A percentile compares a stretch with the other conserved stretches of the same genome.
phyloP scores from a whole-genome alignment of 768 basidiomycete species.

The Lanmaoa rubissima region DNA sequence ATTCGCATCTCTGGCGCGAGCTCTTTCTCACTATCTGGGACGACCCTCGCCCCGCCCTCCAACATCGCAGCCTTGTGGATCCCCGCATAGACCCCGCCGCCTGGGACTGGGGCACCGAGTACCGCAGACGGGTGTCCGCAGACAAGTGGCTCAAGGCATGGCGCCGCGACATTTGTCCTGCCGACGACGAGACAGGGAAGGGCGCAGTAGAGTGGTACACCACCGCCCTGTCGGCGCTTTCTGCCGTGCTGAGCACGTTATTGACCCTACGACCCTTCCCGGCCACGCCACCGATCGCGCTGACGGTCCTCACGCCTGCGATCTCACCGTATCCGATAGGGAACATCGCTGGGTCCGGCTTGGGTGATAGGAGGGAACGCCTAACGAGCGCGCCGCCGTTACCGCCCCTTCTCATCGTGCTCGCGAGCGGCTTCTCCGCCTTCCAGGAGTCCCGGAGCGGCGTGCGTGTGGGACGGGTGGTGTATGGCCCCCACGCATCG shows the following conservation, averaged over 20 bases:
- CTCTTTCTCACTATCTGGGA: conserved; percentile 50
- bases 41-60: conserved; percentile 41
- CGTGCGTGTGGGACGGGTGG: conserved; percentile 19
- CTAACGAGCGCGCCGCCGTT: conserved; percentile 33
- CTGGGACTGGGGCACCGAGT: conserved; percentile 27
- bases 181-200: background rate
- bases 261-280: conserved; percentile 35
- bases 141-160: conserved; percentile 26
- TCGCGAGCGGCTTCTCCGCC: conserved; percentile 15
- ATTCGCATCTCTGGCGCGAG: conserved; percentile 46
- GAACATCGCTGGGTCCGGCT: conserved; percentile 1
- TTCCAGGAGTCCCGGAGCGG: conserved; percentile 23
- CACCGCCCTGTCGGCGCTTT: conserved; percentile 18
- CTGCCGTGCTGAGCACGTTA: conserved; percentile 35
- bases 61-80: conserved; percentile 25
- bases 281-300: conserved; percentile 18
- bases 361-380: conserved; percentile 14
- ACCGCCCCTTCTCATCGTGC: conserved; percentile 29
- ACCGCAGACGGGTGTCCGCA: conserved; percentile 21
- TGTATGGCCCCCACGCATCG: conserved; percentile 21
- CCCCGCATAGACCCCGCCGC: conserved; percentile 17
- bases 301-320: conserved; percentile 17
- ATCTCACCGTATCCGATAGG: conserved; percentile 8
- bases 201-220: background rate
- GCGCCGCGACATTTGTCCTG: conserved; percentile 17